Percentiles rank a stretch among this genome's conserved stretches.
Conservation (phyloP, 139 green algal genomes). For the Nannochloris sp. region DNA sequence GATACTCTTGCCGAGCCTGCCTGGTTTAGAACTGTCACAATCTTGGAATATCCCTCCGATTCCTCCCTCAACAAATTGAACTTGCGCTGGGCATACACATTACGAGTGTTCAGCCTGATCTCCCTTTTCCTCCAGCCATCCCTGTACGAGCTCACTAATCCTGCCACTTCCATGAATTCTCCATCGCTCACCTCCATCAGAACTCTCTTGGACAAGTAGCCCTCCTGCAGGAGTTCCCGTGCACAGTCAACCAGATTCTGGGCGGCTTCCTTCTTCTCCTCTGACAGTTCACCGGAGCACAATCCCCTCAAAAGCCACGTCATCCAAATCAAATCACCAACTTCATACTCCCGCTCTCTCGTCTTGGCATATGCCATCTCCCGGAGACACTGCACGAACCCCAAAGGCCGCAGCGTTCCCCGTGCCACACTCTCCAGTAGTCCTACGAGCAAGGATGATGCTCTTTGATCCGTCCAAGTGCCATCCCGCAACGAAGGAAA, state of each 20-base stretch:
- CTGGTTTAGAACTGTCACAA: slow-evolving; percentile 49
- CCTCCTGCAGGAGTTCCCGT: neutral
- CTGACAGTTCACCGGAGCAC: neutral
- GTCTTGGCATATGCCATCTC: no score
- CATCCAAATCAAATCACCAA: neutral
- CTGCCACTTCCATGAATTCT: slow-evolving; percentile 33
- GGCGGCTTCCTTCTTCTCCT: neutral
- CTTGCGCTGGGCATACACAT: slow-evolving; percentile 66
- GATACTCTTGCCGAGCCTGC: slow-evolving; percentile 12
- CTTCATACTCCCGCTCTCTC: neutral
- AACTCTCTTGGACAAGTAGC: slow-evolving; percentile 17
- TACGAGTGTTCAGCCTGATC: slow-evolving; percentile 47
- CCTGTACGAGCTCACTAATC: slow-evolving; percentile 26
- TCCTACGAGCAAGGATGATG: no score
- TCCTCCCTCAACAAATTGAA: slow-evolving; percentile 89
- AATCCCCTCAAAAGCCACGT: neutral
- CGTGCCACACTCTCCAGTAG: no score
- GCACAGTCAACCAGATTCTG: neutral
- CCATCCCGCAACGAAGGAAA: no score
- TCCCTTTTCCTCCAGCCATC: slow-evolving; percentile 33
- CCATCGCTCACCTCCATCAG: slow-evolving; percentile 35
- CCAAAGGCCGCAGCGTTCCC: no score
- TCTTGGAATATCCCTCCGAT: slow-evolving; percentile 83
- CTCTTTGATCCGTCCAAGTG: no score
- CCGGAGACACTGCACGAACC: no score